Evolutionary conservation across 352 stramenopile species (phyloP).

Genomic region (Blastocystis sp.): DNA sequence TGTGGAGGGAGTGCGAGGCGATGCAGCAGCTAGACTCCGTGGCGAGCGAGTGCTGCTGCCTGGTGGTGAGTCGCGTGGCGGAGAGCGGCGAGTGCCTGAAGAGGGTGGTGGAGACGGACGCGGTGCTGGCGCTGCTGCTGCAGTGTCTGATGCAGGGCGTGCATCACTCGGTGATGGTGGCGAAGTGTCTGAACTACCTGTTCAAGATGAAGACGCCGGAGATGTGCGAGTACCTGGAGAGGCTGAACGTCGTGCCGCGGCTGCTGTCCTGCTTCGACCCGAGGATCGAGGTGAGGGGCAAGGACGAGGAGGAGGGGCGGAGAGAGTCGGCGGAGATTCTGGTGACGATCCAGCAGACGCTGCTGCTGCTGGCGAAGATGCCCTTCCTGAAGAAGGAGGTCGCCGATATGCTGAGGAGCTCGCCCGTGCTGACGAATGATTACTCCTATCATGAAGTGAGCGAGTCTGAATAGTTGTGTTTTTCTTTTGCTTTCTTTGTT

Average conservation of each 20-base stretch:
- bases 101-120: neutral
- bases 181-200: neutral
- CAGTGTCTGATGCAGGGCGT: neutral
- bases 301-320: neutral
- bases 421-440: neutral
- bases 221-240: slow-evolving; percentile 25
- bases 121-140: slow-evolving; percentile 14
- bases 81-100: neutral
- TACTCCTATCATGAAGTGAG: neutral
- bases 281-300: neutral
- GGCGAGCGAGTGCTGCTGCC: slow-evolving; percentile 1
- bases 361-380: slow-evolving; percentile 37
- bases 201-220: slow-evolving; percentile 22
- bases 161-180: slow-evolving; percentile 14
- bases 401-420: neutral
- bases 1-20: neutral
- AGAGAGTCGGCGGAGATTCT: slow-evolving; percentile 6
- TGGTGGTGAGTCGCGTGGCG: neutral
- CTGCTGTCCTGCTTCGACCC: slow-evolving; percentile 32
- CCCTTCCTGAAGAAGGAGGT: slow-evolving; percentile 37
- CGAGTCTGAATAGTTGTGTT: neutral
- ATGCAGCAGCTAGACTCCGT: neutral
- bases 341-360: slow-evolving; percentile 7
- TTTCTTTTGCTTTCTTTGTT: no score
- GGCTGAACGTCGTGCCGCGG: slow-evolving; percentile 11